Conservation (phyloP, 495 filamentous ascomycete genomes). For the Podospora comata region DNA sequence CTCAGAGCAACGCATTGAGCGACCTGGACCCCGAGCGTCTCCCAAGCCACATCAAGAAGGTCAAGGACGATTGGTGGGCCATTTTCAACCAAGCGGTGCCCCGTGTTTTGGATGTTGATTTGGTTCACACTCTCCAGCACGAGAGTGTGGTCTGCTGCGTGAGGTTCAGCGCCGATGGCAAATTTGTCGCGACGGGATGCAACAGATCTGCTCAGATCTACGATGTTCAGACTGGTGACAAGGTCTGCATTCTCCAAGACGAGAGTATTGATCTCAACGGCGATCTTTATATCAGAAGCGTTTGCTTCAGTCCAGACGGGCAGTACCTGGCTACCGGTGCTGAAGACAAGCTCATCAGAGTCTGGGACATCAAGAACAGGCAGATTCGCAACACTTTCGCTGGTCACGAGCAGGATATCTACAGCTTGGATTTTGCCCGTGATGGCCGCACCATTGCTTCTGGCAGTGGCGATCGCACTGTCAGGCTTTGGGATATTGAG, state of each 20-base stretch:
- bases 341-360: constrained; percentile 87
- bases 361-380: constrained; percentile 78
- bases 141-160: constrained; percentile 92
- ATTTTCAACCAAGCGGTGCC: constrained; percentile 85
- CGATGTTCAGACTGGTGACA: constrained; percentile 74
- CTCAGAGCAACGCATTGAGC: constrained; percentile 65
- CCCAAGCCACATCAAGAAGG: constrained; percentile 77
- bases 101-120: constrained; percentile 78
- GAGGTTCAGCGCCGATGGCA: constrained; percentile 82
- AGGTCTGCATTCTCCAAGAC: constrained; percentile 75
- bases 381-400: constrained; percentile 78
- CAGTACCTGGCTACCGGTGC: constrained; percentile 85
- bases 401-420: constrained; percentile 90
- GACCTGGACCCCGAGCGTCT: constrained; percentile 84
- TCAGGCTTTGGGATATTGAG: constrained; percentile 85
- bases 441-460: constrained; percentile 87
- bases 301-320: constrained; percentile 90
- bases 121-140: constrained; percentile 80
- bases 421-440: constrained; percentile 85
- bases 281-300: constrained; percentile 85
- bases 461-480: constrained; percentile 82
- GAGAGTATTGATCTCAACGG: constrained; percentile 79
- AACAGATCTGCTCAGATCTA: constrained; percentile 89
- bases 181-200: constrained; percentile 85
- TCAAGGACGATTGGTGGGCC: constrained; percentile 80